Base-by-base conservation (phyloP, 768 basidiomycete genomes). In the Xerocomellus intermedius region DNA sequence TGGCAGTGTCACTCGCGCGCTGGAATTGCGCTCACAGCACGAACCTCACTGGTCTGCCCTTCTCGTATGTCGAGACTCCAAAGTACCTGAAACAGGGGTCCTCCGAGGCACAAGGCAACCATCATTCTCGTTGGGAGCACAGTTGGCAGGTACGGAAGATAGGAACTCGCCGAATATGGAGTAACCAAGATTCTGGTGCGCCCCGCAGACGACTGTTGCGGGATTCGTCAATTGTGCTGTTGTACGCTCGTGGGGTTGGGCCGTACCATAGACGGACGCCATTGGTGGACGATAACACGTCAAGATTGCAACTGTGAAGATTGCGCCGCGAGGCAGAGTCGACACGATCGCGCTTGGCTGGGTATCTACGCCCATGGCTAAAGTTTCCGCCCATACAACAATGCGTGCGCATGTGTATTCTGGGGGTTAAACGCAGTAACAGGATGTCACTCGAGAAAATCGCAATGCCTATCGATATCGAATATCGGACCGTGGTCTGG, bases 261-360 rank as follows among this genome's bases (percentile, higher is more conserved):
- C 45, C 22, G 10, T 5, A 9, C n/a, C 21, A 2, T 33, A 13
- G 17, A 47, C 16, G 21, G 5, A 10, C 19, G 4, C n/a, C 5
- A 8, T 32, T 28, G 24, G 22, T 37, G 85, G 26, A 79, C 79
- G 13, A 69, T 84, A 58, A 76, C 81, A 3, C 76, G 3, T 89
- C 59, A 89, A 89, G 73, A 89, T 89, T 63, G 87, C 89, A 68
- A 88, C 89, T 48, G 87, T 89, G 37, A 82, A 82, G 67, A 79
- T 88, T 51, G 86, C 86, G 0, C 83, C 86, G 0, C 75, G 71
- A 53, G 88, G 79, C 3, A 75, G 87, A 30, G 86, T 88, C 5
- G 89, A 89, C 54, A 75, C 74, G 42, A 75, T 89, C 17, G 83
- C 79, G 0, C 87, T 87, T 10, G 86, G 85, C 3, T 86, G 82